Evolutionary conservation across 768 basidiomycete genomes (phyloP).

Genomic region (Hemileccinum rubropunctum): DNA sequence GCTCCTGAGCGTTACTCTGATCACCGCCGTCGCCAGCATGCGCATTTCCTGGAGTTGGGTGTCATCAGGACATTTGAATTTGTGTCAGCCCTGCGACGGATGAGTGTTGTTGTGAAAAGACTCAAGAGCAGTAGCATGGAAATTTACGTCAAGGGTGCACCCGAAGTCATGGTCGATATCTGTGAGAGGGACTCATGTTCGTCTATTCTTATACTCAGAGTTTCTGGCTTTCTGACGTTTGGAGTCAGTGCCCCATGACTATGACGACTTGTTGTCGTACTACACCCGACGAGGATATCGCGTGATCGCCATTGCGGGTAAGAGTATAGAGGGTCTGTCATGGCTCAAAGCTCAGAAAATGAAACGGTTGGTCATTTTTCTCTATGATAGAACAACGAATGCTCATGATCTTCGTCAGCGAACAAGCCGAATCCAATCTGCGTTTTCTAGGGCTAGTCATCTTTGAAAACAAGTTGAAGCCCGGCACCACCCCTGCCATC

Average conservation of each 20-base stretch:
- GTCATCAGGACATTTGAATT: conserved; percentile 97
- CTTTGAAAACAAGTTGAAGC: conserved; percentile 97
- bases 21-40: conserved; percentile 54
- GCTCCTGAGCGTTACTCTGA: background rate
- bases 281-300: conserved; percentile 97
- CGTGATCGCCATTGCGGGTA: conserved; percentile 97
- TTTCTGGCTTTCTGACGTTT: conserved; percentile 12
- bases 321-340: conserved; percentile 87
- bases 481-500: conserved; percentile 87
- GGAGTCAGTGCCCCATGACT: conserved; percentile 84
- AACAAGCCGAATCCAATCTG: conserved; percentile 89
- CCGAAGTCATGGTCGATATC: conserved; percentile 95
- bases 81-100: conserved; percentile 85
- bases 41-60: conserved; percentile 95
- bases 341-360: conserved; percentile 98
- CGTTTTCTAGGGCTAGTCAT: conserved; percentile 94
- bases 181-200: conserved; percentile 89
- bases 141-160: conserved; percentile 98
- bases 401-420: conserved; percentile 44
- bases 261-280: conserved; percentile 93
- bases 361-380: conserved; percentile 62
- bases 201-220: conserved; percentile 30
- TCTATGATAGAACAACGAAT: background rate
- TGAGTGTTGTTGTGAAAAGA: conserved; percentile 97
- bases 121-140: conserved; percentile 96